Evolutionary conservation across 148 eudicot species (phyloP).

Genomic region (Persicaria tinctoria): DNA sequence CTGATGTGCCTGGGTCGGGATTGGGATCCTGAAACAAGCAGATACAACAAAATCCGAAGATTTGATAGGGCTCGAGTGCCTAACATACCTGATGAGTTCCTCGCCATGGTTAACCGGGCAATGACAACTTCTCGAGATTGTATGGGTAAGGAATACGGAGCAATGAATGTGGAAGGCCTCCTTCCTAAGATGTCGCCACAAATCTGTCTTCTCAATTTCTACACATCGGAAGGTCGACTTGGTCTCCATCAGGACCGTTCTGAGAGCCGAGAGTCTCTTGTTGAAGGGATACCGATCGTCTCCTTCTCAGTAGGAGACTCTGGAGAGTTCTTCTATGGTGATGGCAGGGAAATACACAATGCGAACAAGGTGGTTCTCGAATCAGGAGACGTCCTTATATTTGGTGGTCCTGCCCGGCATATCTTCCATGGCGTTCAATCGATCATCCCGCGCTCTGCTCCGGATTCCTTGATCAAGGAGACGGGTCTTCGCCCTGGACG

Average conservation of each 20-base stretch:
- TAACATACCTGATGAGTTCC: constrained; percentile 34
- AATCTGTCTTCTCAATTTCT: constrained; percentile 65
- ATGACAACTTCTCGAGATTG: constrained; percentile 37
- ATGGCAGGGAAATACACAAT: constrained; percentile 31
- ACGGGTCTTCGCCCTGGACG: constrained; percentile 47
- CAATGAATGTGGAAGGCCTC: constrained; percentile 22
- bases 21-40: constrained; percentile 57
- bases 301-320: constrained; percentile 59
- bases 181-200: constrained; percentile 55
- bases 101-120: constrained; percentile 29
- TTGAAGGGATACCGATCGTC: constrained; percentile 48
- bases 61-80: constrained; percentile 37
- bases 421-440: constrained; percentile 53
- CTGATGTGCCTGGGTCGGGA: constrained; percentile 73
- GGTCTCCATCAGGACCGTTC: constrained; percentile 82
- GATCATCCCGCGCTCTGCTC: constrained; percentile 43
- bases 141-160: constrained; percentile 12
- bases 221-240: constrained; percentile 43
- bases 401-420: constrained; percentile 58
- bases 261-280: constrained; percentile 38
- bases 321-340: constrained; percentile 62
- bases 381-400: constrained; percentile 66
- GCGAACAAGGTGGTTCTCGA: constrained; percentile 37
- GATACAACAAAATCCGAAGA: constrained; percentile 23
- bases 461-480: constrained; percentile 25